Evolutionary conservation across 345 rosid species (phyloP).

Genomic region (Salix purpurea): DNA sequence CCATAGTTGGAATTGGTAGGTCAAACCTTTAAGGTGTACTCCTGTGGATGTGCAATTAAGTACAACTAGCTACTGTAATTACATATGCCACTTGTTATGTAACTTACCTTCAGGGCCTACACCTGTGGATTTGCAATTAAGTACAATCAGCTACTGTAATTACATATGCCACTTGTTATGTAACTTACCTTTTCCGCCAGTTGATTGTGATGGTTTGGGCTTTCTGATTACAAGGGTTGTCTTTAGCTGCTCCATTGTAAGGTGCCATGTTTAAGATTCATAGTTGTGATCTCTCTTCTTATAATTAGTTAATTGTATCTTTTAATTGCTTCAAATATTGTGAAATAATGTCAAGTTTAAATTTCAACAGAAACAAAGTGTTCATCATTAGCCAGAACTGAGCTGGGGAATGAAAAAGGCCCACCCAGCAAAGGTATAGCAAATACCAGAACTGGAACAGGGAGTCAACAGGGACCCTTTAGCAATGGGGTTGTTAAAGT

Average conservation of each 20-base stretch:
- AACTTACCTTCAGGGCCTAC: neutral
- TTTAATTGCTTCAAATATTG: conserved; percentile 1
- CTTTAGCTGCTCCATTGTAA: conserved; percentile 1
- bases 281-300: neutral
- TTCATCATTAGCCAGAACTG: conserved; percentile 62
- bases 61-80: neutral
- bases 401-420: conserved; percentile 44
- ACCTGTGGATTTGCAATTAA: neutral
- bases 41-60: neutral
- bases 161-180: neutral
- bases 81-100: neutral
- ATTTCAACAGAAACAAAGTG: conserved; percentile 60
- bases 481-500: conserved; percentile 46
- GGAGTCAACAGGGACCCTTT: conserved; percentile 38
- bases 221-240: neutral
- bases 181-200: neutral
- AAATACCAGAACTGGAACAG: conserved; percentile 41
- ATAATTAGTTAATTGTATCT: neutral
- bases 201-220: neutral
- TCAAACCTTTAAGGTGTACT: neutral
- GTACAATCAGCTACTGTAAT: neutral
- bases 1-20: neutral
- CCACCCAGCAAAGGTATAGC: conserved; percentile 31
- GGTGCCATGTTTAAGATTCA: neutral
- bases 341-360: conserved; percentile 12